A percentile compares a stretch with the other conserved stretches of the same genome.
These are phyloP conservation scores for Fusarium mundagurra DNA, from an alignment of 2,329 filamentous ascomycete genomes.

Conservation along the genomic window DNA sequence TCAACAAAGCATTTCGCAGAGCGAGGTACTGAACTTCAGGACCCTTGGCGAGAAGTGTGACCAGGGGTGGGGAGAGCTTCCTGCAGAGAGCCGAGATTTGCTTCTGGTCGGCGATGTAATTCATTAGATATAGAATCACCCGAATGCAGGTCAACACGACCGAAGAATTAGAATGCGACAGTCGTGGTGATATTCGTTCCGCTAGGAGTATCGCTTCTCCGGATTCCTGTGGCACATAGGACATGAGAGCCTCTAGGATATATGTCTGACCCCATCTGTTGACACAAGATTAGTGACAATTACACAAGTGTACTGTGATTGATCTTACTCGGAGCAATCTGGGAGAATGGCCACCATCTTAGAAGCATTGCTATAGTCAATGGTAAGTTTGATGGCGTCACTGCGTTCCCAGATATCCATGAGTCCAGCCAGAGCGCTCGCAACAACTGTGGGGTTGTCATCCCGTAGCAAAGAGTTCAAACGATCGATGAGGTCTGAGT, in stretches of 20 bases:
- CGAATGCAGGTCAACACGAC: constrained; percentile 96
- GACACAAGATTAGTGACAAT: constrained; percentile 19
- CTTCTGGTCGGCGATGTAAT: constrained; percentile 94
- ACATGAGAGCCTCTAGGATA: constrained; percentile 97
- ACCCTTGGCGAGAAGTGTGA: constrained; percentile 94
- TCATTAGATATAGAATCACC: constrained; percentile 97
- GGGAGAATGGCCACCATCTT: constrained; percentile 97
- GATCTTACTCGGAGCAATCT: constrained; percentile 93
- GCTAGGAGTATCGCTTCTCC: constrained; percentile 88
- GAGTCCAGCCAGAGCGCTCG: constrained; percentile 87
- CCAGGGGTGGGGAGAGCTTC: constrained; percentile 93
- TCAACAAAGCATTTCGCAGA: constrained; percentile 90
- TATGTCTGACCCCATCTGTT: constrained; percentile 97
- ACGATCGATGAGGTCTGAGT: constrained; percentile 89
- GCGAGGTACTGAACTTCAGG: constrained; percentile 99
- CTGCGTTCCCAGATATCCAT: constrained; percentile 99
- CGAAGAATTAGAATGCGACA: constrained; percentile 96
- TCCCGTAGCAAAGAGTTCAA: constrained; percentile 91
- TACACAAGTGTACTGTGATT: not conserved
- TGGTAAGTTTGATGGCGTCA: constrained; percentile 96
- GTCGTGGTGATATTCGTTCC: constrained; percentile 91
- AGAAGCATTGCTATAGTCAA: constrained; percentile 96
- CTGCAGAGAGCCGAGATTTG: constrained; percentile 87
- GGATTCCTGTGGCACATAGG: constrained; percentile 92
- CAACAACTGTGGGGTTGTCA: constrained; percentile 97